Evolutionary conservation across 768 basidiomycete species (phyloP), one percentile per base, ranked within the genome.

Genomic region (Russula sp.): DNA sequence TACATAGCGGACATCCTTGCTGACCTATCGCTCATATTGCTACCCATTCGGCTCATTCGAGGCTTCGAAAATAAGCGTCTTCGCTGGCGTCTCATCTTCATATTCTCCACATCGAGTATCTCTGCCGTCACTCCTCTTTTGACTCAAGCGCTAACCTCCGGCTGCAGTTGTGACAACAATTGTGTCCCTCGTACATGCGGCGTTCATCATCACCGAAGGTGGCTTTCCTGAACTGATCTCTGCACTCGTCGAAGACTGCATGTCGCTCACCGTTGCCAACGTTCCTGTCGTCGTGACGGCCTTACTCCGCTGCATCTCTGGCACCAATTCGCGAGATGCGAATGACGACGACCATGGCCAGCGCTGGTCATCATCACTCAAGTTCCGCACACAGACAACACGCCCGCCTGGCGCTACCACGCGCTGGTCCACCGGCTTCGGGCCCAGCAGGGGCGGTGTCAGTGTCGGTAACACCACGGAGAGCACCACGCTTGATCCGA

Each of bases 71-170:
- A 79, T 61, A 71, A 68, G 16, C 65, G 64, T 27, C 68, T 82
- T 2, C 77, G 79, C 7, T 70, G 74, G 1, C 76, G 77, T 32
- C 75, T 80, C 40, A 75, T 79, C 64, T 69, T 82, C 57, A 80
- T 82, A 51, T 83, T 84, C 71, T 83, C 83, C 10, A 77, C 83
- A 10, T 81, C 81, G 53, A 77, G 82, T 60, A 71, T 78, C 53
- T 52, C 22, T 22, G 32, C 2, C 10, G 3, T 7, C 2, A 27
- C n/a, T 42, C 20, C 13, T 8, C 20, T 47, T 11, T 18, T 10
- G 4, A 8, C 34, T 47, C 44, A 1, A 32, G 6, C 31, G 32
- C 47, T 31, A 18, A 55, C 35, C 35, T 18, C 45, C 13, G 22
- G 32, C 20, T 45, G 45, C 37, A 69, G 68, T 70, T 32, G 67